Evolutionary conservation across 768 basidiomycete genomes (phyloP).

Genomic region (Lactarius sanguifluus): DNA sequence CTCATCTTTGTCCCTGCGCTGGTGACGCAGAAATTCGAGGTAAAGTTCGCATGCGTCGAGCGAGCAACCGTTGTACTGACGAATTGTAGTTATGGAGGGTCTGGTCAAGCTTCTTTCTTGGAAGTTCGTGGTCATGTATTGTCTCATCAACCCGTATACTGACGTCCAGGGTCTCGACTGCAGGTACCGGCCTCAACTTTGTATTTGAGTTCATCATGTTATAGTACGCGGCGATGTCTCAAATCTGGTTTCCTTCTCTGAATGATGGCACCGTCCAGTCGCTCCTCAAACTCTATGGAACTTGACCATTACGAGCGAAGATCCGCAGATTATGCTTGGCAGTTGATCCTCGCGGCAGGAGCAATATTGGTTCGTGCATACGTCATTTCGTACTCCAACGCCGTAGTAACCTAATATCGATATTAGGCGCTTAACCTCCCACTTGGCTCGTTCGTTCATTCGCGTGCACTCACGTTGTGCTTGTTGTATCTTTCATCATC

Average conservation of each 20-base stretch:
- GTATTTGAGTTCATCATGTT: conserved; percentile 71
- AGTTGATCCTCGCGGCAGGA: conserved; percentile 54
- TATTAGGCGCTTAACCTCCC: conserved; percentile 58
- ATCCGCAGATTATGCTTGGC: conserved; percentile 79
- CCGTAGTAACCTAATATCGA: background rate
- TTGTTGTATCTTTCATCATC: conserved; percentile 67
- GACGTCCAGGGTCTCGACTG: background rate
- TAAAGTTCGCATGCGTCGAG: conserved; percentile 35
- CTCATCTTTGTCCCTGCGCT: conserved; percentile 52
- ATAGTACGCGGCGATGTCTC: conserved; percentile 48
- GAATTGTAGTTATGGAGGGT: conserved; percentile 64
- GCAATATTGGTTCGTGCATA: conserved; percentile 52
- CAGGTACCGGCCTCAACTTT: conserved; percentile 53
- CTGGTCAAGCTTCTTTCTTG: conserved; percentile 72
- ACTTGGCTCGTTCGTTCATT: conserved; percentile 53
- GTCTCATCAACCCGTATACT: background rate
- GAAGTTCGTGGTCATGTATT: conserved; percentile 40
- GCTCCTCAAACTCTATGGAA: conserved; percentile 65
- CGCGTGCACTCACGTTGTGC: conserved; percentile 63
- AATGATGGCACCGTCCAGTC: conserved; percentile 43
- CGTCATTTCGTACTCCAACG: conserved; percentile 1
- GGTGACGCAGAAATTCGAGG: conserved; percentile 54
- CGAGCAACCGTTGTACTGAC: conserved; percentile 4
- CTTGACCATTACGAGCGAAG: conserved; percentile 52
- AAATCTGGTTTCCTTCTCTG: background rate